Evolutionary conservation across 768 basidiomycete species (phyloP).

Genomic region (Kwoniella dejecticola): DNA sequence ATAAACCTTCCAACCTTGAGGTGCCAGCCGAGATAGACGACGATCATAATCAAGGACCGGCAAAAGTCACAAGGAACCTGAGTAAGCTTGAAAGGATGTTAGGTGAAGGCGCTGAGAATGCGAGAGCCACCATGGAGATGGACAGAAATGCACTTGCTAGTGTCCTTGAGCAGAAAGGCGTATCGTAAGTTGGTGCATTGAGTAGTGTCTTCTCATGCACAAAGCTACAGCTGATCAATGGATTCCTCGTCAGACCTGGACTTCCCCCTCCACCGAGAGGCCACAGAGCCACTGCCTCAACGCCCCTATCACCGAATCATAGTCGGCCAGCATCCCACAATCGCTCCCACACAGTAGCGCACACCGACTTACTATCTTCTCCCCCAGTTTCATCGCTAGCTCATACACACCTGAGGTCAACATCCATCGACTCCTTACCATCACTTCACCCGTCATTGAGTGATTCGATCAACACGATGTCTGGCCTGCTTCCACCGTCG

Average conservation of each 20-base stretch:
- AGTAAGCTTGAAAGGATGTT: constrained; percentile 40
- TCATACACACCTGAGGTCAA: constrained; percentile 6
- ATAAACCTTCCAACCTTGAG: neutral
- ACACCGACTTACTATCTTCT: neutral
- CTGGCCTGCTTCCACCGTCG: constrained; percentile 7
- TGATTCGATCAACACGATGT: constrained; percentile 36
- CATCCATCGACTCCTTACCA: constrained; percentile 30
- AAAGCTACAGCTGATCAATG: neutral
- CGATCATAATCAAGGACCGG: neutral
- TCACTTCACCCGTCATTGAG: constrained; percentile 36
- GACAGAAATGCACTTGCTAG: constrained; percentile 19
- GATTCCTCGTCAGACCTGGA: constrained; percentile 3
- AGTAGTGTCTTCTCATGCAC: neutral
- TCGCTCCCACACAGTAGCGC: constrained; percentile 7
- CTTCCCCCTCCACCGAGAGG: constrained; percentile 24
- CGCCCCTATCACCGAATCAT: neutral
- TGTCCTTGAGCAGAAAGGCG: neutral
- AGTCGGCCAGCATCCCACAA: neutral
- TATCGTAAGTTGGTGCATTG: neutral
- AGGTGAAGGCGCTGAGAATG: constrained; percentile 40
- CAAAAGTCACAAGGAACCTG: neutral
- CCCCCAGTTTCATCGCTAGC: neutral
- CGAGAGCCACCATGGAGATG: constrained; percentile 30
- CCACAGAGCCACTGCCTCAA: constrained; percentile 19
- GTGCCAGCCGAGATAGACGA: constrained; percentile 4